Evolutionary conservation across 495 filamentous ascomycete species (phyloP), one percentile per base, ranked within the genome.

Genomic region (Aspergillus taichungensis): DNA sequence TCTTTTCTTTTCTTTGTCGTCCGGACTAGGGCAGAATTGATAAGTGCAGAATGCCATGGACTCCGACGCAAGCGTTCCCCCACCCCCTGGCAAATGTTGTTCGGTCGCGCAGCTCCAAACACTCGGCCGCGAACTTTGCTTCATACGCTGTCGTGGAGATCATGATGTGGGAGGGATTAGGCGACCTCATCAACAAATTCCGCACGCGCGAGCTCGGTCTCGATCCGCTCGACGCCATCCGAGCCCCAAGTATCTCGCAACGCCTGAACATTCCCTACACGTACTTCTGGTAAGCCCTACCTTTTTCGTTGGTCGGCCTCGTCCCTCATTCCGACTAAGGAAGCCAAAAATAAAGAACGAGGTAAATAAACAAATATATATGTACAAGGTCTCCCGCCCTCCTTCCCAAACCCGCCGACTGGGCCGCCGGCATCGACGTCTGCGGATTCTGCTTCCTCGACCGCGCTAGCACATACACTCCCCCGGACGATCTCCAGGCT

Each of bases 91-190:
- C 77, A 45, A 77, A 78, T 39, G 66, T 76, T 39, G 66, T 76
- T 29, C 61, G 66, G n/a, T 63, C 79, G 10, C 67, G 71, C 8
- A 75, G 72, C 44, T 62, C 69, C 8, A 74, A 78, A 46, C 52
- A 69, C 0, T 69, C 67, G 14, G 66, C 78, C 33, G 78, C 82
- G 3, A 91, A 91, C 59, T 87, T 79, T 50, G 70, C 87, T 8
- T 82, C 78, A 3, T 91, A 91, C 52, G 75, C 76, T 10, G 59
- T 89, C 31, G 79, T 91, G 8, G 85, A 91, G 48, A 78, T 84
- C 72, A 79, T 91, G 76, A 80, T 82, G 34, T 88, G 83, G 83
- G 83, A 89, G 56, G 84, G 84, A 5, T 68, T 89, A 3, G 85
- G 85, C 13, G 84, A 87, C 54, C 63, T 87, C 8, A 81, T 87